A percentile compares a stretch with the other conserved stretches of the same genome.
Conservation (phyloP, 2,329 filamentous ascomycete species). For the Xylaria sp. region DNA sequence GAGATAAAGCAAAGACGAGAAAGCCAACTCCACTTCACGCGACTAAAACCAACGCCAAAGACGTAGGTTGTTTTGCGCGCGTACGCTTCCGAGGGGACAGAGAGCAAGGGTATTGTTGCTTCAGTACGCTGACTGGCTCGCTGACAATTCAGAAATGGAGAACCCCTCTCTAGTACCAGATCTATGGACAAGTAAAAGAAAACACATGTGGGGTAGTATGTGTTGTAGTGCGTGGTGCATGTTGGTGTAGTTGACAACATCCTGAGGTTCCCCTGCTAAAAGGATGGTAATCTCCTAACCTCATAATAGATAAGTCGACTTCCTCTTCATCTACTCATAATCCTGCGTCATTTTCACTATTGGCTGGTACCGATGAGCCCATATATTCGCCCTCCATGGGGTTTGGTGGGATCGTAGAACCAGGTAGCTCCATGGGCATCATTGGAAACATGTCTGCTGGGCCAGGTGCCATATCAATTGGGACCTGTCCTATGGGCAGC, state of each 20-base stretch:
- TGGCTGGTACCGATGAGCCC: neutral
- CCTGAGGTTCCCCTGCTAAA: neutral
- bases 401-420: slow-evolving; percentile 12
- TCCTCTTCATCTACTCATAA: neutral
- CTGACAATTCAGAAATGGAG: slow-evolving; percentile 6
- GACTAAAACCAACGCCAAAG: neutral
- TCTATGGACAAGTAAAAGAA: slow-evolving; percentile 9
- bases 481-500: slow-evolving; percentile 39
- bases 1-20: neutral
- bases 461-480: slow-evolving; percentile 17
- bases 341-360: neutral
- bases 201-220: slow-evolving; percentile 1
- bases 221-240: slow-evolving; percentile 14
- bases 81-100: neutral
- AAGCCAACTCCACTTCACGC: neutral
- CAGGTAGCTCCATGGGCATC: slow-evolving; percentile 37
- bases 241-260: neutral
- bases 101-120: slow-evolving; percentile 13
- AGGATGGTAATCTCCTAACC: slow-evolving; percentile 11
- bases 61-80: neutral
- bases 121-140: slow-evolving; percentile 3
- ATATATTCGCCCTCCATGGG: slow-evolving; percentile 1
- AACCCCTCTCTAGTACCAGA: neutral
- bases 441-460: slow-evolving; percentile 41
- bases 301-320: slow-evolving; percentile 7